Evolutionary conservation across 1,139 yeast species (phyloP).

Genomic region (Meyerozyma guilliermondii): DNA sequence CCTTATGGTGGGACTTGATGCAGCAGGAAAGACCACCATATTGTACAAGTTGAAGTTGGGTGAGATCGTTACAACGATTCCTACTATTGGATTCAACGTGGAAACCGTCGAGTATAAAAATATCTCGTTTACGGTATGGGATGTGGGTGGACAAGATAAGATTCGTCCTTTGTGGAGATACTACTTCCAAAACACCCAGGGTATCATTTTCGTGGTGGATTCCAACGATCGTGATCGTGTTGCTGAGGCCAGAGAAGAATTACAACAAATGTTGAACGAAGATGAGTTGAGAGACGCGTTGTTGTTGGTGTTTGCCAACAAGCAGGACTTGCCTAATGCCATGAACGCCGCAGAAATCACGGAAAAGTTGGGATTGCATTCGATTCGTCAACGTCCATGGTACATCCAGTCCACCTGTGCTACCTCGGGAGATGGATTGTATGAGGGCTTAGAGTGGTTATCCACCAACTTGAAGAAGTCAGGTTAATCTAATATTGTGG

Average conservation of each 20-base stretch:
- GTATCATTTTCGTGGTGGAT: conserved; percentile 38
- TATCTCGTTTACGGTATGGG: conserved; percentile 40
- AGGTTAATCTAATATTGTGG: not conserved
- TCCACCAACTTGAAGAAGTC: conserved; percentile 11
- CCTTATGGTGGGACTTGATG: conserved; percentile 41
- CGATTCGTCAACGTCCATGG: conserved; percentile 42
- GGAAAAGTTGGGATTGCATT: conserved; percentile 38
- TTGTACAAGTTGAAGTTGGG: conserved; percentile 39
- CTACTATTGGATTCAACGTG: conserved; percentile 39
- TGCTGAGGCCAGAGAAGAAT: conserved; percentile 41
- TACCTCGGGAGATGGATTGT: conserved; percentile 39
- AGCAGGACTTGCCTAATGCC: conserved; percentile 41
- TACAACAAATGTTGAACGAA: conserved; percentile 40
- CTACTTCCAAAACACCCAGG: conserved; percentile 40
- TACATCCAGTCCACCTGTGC: conserved; percentile 41
- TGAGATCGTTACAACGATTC: conserved; percentile 38
- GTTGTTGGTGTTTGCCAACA: conserved; percentile 38
- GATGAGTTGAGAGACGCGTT: conserved; percentile 40
- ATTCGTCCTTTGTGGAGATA: conserved; percentile 42
- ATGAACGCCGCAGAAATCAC: conserved; percentile 43
- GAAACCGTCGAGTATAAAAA: conserved; percentile 40
- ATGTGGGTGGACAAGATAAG: conserved; percentile 43
- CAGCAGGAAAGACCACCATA: conserved; percentile 41
- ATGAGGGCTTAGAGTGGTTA: conserved; percentile 42
- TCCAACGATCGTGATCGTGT: conserved; percentile 42